These are phyloP conservation scores for Lentithecium fluviatile DNA, from an alignment of 495 filamentous ascomycete genomes.

Conservation along the genomic window DNA sequence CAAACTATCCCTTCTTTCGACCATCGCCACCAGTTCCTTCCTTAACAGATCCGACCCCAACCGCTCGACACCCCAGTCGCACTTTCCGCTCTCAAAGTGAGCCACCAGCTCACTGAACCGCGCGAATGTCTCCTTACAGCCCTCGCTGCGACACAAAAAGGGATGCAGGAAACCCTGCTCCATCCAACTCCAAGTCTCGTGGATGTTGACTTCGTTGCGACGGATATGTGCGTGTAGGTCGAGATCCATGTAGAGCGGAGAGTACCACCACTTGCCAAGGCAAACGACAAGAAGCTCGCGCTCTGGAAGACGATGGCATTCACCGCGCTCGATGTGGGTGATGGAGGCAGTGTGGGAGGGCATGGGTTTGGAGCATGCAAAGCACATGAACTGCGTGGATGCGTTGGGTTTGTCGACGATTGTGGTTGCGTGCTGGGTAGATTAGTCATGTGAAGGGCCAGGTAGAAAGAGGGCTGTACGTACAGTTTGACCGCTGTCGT, in stretches of 20 bases:
- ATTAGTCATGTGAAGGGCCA: too few species aligned
- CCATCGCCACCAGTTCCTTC: not conserved
- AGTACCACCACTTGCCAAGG: conserved; percentile 25
- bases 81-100: conserved; percentile 17
- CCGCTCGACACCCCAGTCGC: conserved; percentile 7
- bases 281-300: not conserved
- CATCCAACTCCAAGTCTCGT: not conserved
- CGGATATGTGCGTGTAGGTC: conserved; percentile 21
- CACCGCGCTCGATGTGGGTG: conserved; percentile 24
- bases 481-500: too few species aligned
- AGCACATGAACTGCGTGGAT: not conserved
- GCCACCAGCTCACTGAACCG: conserved; percentile 12
- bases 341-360: conserved; percentile 6
- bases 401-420: not conserved
- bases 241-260: conserved; percentile 23
- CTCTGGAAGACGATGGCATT: conserved; percentile 7
- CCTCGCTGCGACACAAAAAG: conserved; percentile 11
- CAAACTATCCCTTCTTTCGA: too few species aligned
- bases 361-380: conserved; percentile 6
- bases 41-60: conserved; percentile 8
- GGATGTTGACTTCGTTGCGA: not conserved
- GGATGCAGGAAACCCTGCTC: conserved; percentile 8
- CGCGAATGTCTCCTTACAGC: conserved; percentile 8
- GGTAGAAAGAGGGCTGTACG: too few species aligned
- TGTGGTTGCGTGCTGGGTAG: conserved; percentile 6